Evolutionary conservation across 208 protist species (phyloP).

Genomic region (Strigomonas oncopelti): DNA sequence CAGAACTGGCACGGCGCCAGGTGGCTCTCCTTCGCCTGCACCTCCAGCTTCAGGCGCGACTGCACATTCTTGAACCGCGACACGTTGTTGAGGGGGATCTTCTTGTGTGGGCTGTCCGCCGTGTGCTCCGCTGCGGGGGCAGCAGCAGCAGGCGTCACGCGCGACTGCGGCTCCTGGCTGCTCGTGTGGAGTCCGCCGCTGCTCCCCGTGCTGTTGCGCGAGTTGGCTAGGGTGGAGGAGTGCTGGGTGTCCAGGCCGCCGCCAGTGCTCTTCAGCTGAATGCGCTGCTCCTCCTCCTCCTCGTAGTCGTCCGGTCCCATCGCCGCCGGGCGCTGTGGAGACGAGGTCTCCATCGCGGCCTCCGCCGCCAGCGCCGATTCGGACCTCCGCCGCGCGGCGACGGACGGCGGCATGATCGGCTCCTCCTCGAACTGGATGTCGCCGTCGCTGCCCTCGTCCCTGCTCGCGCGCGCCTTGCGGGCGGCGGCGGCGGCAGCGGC

Average conservation of each 20-base stretch:
- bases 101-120: conserved; percentile 17
- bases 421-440: conserved; percentile 17
- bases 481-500: background rate
- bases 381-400: conserved; percentile 21
- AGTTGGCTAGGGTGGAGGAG: too few relatives aligned
- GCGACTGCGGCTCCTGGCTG: background rate
- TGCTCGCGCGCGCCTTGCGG: background rate
- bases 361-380: conserved; percentile 17
- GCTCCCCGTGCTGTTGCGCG: background rate
- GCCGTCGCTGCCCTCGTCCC: conserved; percentile 9
- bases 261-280: background rate
- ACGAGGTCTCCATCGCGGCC: conserved; percentile 23
- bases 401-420: conserved; percentile 15
- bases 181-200: background rate
- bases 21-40: conserved; percentile 21
- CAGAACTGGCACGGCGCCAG: conserved; percentile 72
- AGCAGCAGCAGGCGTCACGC: background rate
- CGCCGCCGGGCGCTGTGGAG: conserved; percentile 25
- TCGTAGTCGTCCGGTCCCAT: conserved; percentile 15
- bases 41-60: conserved; percentile 53
- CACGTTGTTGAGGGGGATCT: conserved; percentile 75
- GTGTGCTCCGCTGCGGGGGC: background rate
- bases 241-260: background rate
- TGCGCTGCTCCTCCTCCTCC: background rate
- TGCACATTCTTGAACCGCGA: conserved; percentile 75